Conservation (phyloP, 2,329 filamentous ascomycete species). For the Monosporascus sp. region DNA sequence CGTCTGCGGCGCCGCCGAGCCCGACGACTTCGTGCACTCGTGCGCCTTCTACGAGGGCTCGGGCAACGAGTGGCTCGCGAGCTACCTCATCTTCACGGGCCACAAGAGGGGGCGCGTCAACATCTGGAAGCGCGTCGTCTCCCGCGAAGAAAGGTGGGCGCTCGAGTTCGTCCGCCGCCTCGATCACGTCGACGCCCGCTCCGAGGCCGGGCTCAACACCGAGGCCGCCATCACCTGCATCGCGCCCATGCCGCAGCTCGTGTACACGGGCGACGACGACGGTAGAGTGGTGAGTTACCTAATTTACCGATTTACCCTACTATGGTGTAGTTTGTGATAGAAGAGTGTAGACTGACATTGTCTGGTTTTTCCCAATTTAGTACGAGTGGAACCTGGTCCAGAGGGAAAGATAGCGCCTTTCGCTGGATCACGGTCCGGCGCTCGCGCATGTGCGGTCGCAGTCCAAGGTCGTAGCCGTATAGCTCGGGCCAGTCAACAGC, state of each 20-base stretch:
- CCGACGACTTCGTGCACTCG: conserved; percentile 71
- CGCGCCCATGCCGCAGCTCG: conserved; percentile 70
- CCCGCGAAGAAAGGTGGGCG: conserved; percentile 59
- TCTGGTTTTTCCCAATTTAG: conserved; percentile 29
- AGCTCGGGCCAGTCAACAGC: not conserved
- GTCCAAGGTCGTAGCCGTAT: conserved; percentile 15
- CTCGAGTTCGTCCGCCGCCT: conserved; percentile 76
- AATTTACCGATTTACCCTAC: not conserved
- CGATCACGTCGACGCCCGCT: conserved; percentile 69
- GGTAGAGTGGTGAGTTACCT: conserved; percentile 71
- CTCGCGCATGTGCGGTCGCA: conserved; percentile 6
- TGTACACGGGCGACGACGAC: conserved; percentile 93
- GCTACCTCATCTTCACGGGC: conserved; percentile 81
- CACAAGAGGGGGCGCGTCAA: conserved; percentile 82
- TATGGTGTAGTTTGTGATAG: too few relatives aligned
- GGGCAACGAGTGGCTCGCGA: conserved; percentile 87
- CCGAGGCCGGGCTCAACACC: conserved; percentile 51
- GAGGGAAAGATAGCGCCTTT: conserved; percentile 48
- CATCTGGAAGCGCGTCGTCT: conserved; percentile 57
- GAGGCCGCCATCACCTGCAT: conserved; percentile 80
- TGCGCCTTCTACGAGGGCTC: conserved; percentile 92
- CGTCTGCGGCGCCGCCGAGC: conserved; percentile 52
- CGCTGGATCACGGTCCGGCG: conserved; percentile 7
- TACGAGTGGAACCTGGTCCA: conserved; percentile 61
- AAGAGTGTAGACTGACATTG: not conserved